These are phyloP conservation scores for Arthrobotrys musiformis DNA, from an alignment of 2,329 filamentous ascomycete species.

Conservation along the genomic window DNA sequence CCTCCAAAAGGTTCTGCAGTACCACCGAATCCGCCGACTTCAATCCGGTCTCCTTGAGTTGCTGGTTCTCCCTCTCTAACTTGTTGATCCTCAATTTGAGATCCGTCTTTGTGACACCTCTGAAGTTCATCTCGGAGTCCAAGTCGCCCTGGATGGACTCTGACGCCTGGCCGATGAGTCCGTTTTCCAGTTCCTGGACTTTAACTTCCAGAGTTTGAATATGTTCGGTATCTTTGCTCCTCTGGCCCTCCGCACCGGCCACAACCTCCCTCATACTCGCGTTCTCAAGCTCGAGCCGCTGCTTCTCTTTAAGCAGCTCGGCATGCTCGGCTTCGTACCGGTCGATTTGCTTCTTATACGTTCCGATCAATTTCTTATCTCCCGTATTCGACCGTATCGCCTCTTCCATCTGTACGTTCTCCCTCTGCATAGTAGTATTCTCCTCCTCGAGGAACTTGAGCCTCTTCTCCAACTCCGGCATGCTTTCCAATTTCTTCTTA, in stretches of 20 bases:
- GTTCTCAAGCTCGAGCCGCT: slow-evolving; percentile 58
- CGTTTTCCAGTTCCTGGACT: slow-evolving; percentile 59
- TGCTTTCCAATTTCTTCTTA: slow-evolving; percentile 59
- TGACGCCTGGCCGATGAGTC: slow-evolving; percentile 57
- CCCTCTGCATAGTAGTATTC: slow-evolving; percentile 49
- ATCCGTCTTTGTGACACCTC: slow-evolving; percentile 59
- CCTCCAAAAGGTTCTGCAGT: slow-evolving; percentile 60
- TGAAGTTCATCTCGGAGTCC: slow-evolving; percentile 59
- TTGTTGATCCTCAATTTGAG: slow-evolving; percentile 60
- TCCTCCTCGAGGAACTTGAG: slow-evolving; percentile 59
- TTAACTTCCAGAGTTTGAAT: slow-evolving; percentile 60
- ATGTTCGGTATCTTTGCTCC: slow-evolving; percentile 59
- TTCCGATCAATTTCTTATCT: slow-evolving; percentile 59
- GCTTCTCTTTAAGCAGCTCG: slow-evolving; percentile 57
- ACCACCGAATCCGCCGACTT: slow-evolving; percentile 57
- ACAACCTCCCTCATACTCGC: slow-evolving; percentile 58
- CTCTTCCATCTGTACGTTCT: slow-evolving; percentile 57
- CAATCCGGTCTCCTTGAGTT: slow-evolving; percentile 57
- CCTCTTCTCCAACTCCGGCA: slow-evolving; percentile 59
- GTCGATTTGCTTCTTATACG: slow-evolving; percentile 60
- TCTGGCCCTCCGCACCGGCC: slow-evolving; percentile 59
- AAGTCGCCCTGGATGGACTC: slow-evolving; percentile 59
- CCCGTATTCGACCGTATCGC: slow-evolving; percentile 58
- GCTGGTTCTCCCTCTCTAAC: slow-evolving; percentile 60
- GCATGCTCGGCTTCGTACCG: slow-evolving; percentile 58